These are phyloP conservation scores for Solanum chiquidenum DNA, from an alignment of 257 asterid genomes.

Conservation along the genomic window DNA sequence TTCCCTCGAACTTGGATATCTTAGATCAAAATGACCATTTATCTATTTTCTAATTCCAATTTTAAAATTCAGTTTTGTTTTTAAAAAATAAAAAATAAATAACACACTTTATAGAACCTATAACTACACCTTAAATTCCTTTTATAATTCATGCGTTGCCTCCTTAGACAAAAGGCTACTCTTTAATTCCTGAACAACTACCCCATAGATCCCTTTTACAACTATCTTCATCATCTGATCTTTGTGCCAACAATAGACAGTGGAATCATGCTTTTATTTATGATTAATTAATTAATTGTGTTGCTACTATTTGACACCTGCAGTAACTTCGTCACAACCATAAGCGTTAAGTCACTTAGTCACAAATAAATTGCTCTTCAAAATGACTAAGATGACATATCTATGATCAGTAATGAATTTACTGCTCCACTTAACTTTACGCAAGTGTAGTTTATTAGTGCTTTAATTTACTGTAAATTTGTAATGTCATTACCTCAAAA, in stretches of 20 bases:
- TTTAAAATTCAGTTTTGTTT: background rate
- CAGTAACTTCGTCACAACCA: background rate
- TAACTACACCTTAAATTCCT: background rate
- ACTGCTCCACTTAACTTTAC: background rate
- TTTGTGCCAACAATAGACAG: background rate
- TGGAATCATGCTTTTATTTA: background rate
- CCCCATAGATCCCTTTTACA: background rate
- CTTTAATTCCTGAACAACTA: background rate
- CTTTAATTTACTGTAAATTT: background rate
- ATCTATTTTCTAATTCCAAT: background rate
- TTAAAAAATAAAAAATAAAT: no score
- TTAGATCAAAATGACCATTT: background rate
- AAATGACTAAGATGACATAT: background rate
- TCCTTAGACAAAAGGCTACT: background rate
- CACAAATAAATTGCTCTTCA: background rate
- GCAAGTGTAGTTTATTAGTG: background rate
- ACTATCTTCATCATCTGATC: background rate
- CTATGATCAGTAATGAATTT: background rate
- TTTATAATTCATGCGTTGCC: background rate
- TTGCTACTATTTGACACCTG: background rate
- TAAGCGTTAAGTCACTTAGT: background rate
- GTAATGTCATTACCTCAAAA: background rate
- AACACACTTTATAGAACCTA: background rate
- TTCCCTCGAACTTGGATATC: background rate
- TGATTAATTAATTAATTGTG: background rate